Evolutionary conservation across 2,329 filamentous ascomycete genomes (phyloP), one percentile per base, ranked within the genome.

Genomic region (Cladobotryum mycophilum): DNA sequence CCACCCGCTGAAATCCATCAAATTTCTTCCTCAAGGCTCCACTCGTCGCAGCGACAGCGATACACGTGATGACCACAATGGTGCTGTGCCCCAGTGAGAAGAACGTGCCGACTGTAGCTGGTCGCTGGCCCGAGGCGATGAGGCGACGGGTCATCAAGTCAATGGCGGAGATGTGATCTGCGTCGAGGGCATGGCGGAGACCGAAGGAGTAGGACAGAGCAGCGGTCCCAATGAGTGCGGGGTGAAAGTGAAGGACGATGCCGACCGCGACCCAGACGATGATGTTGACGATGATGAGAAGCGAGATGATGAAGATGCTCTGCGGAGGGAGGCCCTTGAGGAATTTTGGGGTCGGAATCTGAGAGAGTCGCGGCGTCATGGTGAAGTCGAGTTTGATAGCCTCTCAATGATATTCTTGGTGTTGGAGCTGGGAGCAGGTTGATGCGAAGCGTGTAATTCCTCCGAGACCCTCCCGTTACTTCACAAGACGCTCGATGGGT

Each of bases 1-100:
- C 93, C 2, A 96, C 76, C 18, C 79, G 80, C 52, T 83, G 79
- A 64, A 96, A 96, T 30, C 79, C 79, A 60, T 86, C 88, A 60
- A 97, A 97, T 17, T 84, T 82, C 8, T 86, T 80, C 6, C 88
- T 82, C 18, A 97, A 79, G 0, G 90, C 89, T 1, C 89, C 89
- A 4, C 87, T 87, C 0, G 91, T 96, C 3, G 90, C 92, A 1
- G 93, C 93, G 1, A 97, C 92, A 1, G 95, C 88, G 44, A 96
- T 79, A 45, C 89, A 96, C 0, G 92, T 97, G 57, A 95, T 75
- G 51, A 96, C 76, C 20, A 97, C 92, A 60, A 97, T 89, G 3
- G 92, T 96, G 20, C 88, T 95, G 70, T 97, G 92, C 0, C 93
- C 92, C 0, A 97, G 79, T 0, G 87, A 92, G 74, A 99, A 97